phyloP scores from a whole-genome alignment of 2,329 filamentous ascomycete genomes.

The Ascochyta viciae-villosae region DNA sequence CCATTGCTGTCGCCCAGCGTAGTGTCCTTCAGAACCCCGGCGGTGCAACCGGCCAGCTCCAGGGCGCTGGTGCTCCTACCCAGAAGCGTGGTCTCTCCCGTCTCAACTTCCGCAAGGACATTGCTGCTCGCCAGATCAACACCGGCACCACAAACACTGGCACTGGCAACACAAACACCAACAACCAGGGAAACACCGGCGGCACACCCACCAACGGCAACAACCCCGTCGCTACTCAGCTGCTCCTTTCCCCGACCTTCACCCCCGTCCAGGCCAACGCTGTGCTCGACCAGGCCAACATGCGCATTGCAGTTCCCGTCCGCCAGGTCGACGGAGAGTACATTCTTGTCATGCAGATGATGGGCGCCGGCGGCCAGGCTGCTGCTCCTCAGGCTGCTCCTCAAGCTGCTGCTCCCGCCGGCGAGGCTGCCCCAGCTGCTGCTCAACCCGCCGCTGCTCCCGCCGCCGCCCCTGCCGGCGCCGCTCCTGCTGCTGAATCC shows the following conservation, averaged over 20 bases:
- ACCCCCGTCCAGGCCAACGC: constrained; percentile 44
- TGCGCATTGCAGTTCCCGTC: constrained; percentile 47
- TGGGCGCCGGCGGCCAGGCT: constrained; percentile 22
- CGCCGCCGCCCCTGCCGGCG: not conserved
- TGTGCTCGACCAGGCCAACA: constrained; percentile 45
- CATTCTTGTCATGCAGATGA: constrained; percentile 45
- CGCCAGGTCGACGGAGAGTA: constrained; percentile 46
- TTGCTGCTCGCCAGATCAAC: constrained; percentile 29
- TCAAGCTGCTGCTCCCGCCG: constrained; percentile 1
- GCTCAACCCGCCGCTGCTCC: constrained; percentile 13
- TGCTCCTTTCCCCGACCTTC: constrained; percentile 47
- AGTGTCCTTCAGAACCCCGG: constrained; percentile 47
- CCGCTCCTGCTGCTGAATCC: constrained; percentile 3
- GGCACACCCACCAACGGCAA: constrained; percentile 39
- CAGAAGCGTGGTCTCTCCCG: constrained; percentile 32
- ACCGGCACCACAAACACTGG: not conserved
- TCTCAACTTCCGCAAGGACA: constrained; percentile 31
- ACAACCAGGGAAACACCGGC: constrained; percentile 16
- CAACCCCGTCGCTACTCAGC: constrained; percentile 44
- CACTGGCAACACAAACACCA: not conserved
- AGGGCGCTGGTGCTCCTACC: constrained; percentile 26
- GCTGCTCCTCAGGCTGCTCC: constrained; percentile 15
- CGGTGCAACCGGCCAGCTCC: constrained; percentile 42
- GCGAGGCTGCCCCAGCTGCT: constrained; percentile 13
- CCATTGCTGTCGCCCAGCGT: constrained; percentile 47